Base-by-base conservation (phyloP, 331 rosid species). In the Dryas integrifolia region DNA sequence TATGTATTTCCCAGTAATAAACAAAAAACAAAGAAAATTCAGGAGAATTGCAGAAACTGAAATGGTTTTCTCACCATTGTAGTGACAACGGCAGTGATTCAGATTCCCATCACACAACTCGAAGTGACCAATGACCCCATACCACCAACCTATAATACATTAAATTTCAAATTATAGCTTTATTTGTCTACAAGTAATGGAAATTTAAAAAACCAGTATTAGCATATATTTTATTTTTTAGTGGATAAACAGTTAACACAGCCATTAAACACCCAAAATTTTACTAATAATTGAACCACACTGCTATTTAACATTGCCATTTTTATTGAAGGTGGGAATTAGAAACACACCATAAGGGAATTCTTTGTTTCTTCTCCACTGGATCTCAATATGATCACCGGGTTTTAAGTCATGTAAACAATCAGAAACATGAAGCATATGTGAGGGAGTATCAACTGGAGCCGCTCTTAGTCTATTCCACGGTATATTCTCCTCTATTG, bases 371-470 rank as follows among this genome's bases (percentile, higher is more conserved):
- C 88, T 92, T 82, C 99, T 87, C 99, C 99, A 89, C 67, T 95
- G 99, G 58, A 95, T 92, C 82, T 95, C 99, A 48, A 95, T 77
- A 77, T 95, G 89, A 79, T 95, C 97, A 48, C 92, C 92, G 0
- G 97, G 96, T 71, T 48, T 85, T 35, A 94, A 85, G 71, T 91
- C 92, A 18, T 67, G 77, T 51, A 95, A 84, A 70, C 93, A 88
- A 58, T 89, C 89, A 35, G 96, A 84, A 18, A 67, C 82, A 53
- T 92, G 89, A 74, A 91, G 92, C 71, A 21, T 82, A 70, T 82
- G 76, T 48, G 96, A 78, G 70, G 89, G 83, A 73, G 87, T 84
- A 58, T 83, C 84, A 58, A 88, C 56, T 9, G 96, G 96, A 15
- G 97, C 85, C 47, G 85, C 83, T 87, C 98, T 81, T 55, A 94